These are phyloP conservation scores for Orobanche coerulescens DNA, from an alignment of 257 asterid genomes.

Conservation along the genomic window DNA sequence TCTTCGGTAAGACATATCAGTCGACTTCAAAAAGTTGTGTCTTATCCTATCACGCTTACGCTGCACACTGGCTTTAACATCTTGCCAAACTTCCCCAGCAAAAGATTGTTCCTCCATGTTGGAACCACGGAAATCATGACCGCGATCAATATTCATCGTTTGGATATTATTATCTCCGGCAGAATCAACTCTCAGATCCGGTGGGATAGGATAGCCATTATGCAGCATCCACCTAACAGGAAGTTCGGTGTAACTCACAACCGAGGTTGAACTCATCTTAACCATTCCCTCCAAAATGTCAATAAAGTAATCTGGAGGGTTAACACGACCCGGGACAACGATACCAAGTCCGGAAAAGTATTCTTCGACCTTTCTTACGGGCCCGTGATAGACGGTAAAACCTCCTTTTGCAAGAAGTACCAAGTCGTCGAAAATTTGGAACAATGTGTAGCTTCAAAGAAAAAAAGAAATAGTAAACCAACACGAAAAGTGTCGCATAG, in stretches of 20 bases:
- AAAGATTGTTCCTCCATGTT: slow-evolving; percentile 43
- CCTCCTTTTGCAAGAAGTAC: slow-evolving; percentile 61
- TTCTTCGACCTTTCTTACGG: slow-evolving; percentile 41
- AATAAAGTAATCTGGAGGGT: slow-evolving; percentile 56
- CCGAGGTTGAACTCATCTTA: slow-evolving; percentile 40
- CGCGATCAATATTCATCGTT: slow-evolving; percentile 14
- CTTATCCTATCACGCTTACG: slow-evolving; percentile 34
- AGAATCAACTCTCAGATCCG: slow-evolving; percentile 34
- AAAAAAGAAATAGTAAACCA: slow-evolving; percentile 9
- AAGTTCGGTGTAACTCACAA: slow-evolving; percentile 38
- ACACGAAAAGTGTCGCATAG: not conserved
- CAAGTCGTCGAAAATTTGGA: slow-evolving; percentile 45
- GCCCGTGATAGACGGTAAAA: slow-evolving; percentile 51
- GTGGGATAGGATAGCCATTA: slow-evolving; percentile 48
- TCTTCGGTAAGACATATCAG: slow-evolving; percentile 44
- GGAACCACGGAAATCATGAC: slow-evolving; percentile 22
- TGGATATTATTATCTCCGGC: slow-evolving; percentile 22
- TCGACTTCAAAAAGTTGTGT: slow-evolving; percentile 39
- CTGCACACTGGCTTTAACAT: slow-evolving; percentile 46
- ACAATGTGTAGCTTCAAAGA: slow-evolving; percentile 41
- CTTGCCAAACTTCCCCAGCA: slow-evolving; percentile 54
- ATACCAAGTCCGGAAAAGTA: slow-evolving; percentile 45
- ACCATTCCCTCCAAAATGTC: slow-evolving; percentile 62
- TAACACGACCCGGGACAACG: slow-evolving; percentile 44
- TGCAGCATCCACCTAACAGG: slow-evolving; percentile 58